Conservation (phyloP, 2,329 filamentous ascomycete genomes). For the Aspergillus sojae region DNA sequence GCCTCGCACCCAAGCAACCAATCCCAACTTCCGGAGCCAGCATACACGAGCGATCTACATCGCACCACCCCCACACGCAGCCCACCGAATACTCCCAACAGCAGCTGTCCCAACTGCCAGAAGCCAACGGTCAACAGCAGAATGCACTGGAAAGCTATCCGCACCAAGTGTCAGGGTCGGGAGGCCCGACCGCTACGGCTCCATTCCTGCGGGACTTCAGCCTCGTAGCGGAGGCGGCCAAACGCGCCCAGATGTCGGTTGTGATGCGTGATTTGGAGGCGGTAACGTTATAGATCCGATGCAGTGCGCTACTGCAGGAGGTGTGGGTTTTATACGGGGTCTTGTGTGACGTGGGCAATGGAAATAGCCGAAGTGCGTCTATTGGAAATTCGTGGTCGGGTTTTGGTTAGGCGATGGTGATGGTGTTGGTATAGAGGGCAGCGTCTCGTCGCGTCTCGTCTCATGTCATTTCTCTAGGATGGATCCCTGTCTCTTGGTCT, state of each 20-base stretch:
- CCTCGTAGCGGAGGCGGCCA: constrained; percentile 88
- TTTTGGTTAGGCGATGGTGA: not conserved
- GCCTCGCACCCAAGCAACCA: constrained; percentile 7
- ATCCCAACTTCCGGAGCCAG: not conserved
- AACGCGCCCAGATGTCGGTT: constrained; percentile 86
- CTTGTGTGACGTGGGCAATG: not conserved
- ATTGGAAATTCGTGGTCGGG: not conserved
- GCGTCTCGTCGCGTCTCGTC: not conserved
- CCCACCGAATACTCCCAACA: constrained; percentile 3
- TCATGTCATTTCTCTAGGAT: not conserved
- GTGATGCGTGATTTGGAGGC: constrained; percentile 79
- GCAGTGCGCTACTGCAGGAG: not conserved
- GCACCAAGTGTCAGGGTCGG: constrained; percentile 29
- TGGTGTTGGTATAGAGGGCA: not conserved
- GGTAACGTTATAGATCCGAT: constrained; percentile 34
- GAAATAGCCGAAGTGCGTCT: not conserved
- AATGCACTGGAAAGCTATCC: constrained; percentile 24
- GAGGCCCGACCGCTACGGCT: constrained; percentile 49
- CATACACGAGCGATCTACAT: not conserved
- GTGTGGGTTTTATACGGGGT: not conserved
- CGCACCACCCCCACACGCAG: constrained; percentile 4
- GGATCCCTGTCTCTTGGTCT: not conserved
- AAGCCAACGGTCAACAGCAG: constrained; percentile 11
- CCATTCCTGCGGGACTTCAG: constrained; percentile 79
- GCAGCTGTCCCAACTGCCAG: constrained; percentile 1